These are phyloP conservation scores for Taxawa tesnikishii DNA, from an alignment of 2,329 filamentous ascomycete genomes.

Conservation along the genomic window DNA sequence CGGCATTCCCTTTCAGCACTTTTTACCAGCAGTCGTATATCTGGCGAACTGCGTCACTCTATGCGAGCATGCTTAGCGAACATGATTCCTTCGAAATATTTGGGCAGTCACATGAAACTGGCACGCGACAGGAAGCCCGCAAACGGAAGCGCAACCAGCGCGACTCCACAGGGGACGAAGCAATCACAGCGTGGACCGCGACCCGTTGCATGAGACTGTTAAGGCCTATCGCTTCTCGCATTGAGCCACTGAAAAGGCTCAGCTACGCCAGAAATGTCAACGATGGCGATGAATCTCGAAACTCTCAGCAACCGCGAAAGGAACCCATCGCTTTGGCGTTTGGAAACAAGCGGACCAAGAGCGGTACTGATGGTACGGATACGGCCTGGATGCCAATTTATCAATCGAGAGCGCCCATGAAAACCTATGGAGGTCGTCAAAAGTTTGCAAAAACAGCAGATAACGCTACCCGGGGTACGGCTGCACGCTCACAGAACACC, in stretches of 20 bases:
- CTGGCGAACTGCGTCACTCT: no score
- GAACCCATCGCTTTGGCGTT: background rate
- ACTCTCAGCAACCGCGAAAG: background rate
- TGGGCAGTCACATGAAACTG: conserved; percentile 68
- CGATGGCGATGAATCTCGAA: background rate
- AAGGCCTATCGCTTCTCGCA: conserved; percentile 27
- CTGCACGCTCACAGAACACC: background rate
- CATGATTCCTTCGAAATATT: no score
- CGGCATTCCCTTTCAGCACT: no score
- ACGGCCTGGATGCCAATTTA: conserved; percentile 10
- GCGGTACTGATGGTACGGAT: conserved; percentile 6
- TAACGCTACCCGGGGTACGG: background rate
- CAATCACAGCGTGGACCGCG: conserved; percentile 23
- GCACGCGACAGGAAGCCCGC: conserved; percentile 69
- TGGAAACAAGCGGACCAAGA: conserved; percentile 1
- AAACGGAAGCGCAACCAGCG: conserved; percentile 6
- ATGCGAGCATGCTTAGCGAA: no score
- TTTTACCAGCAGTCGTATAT: no score
- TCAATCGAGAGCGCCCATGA: background rate
- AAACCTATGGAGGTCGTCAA: conserved; percentile 2
- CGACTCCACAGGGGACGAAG: background rate
- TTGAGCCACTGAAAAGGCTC: conserved; percentile 24
- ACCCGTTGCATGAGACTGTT: conserved; percentile 30
- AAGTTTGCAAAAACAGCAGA: conserved; percentile 3
- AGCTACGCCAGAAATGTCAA: conserved; percentile 2